phyloP scores from a whole-genome alignment of 2,329 filamentous ascomycete species.

The Colletotrichum trifolii region DNA sequence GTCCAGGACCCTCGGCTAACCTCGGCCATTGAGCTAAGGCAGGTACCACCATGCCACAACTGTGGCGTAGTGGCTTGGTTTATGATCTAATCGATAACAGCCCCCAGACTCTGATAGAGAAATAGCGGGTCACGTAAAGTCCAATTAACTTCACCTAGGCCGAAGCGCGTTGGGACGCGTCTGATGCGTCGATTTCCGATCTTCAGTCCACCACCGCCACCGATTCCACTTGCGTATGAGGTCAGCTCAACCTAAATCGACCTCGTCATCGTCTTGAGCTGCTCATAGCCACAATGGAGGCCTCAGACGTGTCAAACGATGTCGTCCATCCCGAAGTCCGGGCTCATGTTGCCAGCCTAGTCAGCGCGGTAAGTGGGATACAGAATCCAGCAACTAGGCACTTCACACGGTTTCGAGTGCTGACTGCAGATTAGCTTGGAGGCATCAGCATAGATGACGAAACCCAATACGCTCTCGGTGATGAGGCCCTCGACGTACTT shows the following conservation, averaged over 20 bases:
- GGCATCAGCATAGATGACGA: constrained; percentile 83
- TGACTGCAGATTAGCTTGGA: constrained; percentile 73
- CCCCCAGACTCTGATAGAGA: neutral
- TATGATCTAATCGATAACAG: constrained; percentile 9
- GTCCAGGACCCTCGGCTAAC: constrained; percentile 50
- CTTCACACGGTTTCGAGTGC: constrained; percentile 7
- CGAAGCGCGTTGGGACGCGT: constrained; percentile 31
- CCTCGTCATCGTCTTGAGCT: constrained; percentile 1
- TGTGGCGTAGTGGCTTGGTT: neutral
- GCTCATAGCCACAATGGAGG: constrained; percentile 60
- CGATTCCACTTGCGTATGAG: constrained; percentile 13
- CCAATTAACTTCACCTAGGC: neutral
- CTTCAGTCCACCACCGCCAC: neutral
- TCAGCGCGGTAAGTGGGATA: constrained; percentile 81
- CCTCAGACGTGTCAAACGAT: constrained; percentile 62
- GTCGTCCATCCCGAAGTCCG: constrained; percentile 91
- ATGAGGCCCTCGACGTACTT: constrained; percentile 90
- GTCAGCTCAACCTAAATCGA: constrained; percentile 12
- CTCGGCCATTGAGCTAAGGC: constrained; percentile 48
- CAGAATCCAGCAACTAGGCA: neutral
- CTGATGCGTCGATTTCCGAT: constrained; percentile 14
- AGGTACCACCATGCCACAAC: constrained; percentile 5
- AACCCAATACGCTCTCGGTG: constrained; percentile 87
- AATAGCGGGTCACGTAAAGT: too few species aligned
- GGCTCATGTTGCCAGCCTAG: constrained; percentile 91